Evolutionary conservation across 2,329 filamentous ascomycete genomes (phyloP).

Genomic region (Colletotrichum cuscutae): DNA sequence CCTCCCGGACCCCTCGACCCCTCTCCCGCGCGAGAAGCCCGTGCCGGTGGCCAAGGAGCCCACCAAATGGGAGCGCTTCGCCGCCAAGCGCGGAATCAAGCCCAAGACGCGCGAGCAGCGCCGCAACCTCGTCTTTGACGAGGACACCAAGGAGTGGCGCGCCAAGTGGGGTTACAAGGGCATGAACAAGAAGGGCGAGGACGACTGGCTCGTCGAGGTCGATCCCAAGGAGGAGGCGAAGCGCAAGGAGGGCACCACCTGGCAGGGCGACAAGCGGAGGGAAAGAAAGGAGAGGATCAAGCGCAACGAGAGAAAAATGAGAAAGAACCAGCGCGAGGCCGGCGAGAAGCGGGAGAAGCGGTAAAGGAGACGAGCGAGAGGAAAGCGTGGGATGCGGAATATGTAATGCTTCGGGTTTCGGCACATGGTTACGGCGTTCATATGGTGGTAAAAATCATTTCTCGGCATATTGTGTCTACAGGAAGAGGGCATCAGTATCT

Average conservation of each 20-base stretch:
- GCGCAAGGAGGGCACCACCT: slow-evolving; percentile 69
- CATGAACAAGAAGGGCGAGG: slow-evolving; percentile 84
- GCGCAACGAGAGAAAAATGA: slow-evolving; percentile 76
- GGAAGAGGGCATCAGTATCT: not conserved
- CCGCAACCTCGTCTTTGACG: slow-evolving; percentile 83
- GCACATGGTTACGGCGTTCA: slow-evolving; percentile 32
- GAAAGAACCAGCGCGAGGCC: slow-evolving; percentile 69
- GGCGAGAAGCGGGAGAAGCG: slow-evolving; percentile 42
- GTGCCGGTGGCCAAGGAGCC: slow-evolving; percentile 82
- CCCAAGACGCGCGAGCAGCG: slow-evolving; percentile 83
- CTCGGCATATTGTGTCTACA: slow-evolving; percentile 15
- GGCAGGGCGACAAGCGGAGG: slow-evolving; percentile 70
- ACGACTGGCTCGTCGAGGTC: slow-evolving; percentile 93
- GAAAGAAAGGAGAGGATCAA: slow-evolving; percentile 76
- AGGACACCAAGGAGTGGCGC: slow-evolving; percentile 87
- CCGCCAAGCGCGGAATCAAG: slow-evolving; percentile 96
- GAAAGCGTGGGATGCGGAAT: not conserved
- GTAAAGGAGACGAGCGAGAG: not conserved
- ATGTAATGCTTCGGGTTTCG: slow-evolving; percentile 25
- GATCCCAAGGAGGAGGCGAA: slow-evolving; percentile 77
- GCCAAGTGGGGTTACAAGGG: slow-evolving; percentile 96
- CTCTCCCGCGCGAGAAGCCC: slow-evolving; percentile 90
- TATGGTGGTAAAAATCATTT: slow-evolving; percentile 28
- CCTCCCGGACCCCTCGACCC: slow-evolving; percentile 76
- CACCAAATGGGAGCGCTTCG: slow-evolving; percentile 97